Conservation (phyloP, 352 stramenopile species). For the Globisporangium splendens region DNA sequence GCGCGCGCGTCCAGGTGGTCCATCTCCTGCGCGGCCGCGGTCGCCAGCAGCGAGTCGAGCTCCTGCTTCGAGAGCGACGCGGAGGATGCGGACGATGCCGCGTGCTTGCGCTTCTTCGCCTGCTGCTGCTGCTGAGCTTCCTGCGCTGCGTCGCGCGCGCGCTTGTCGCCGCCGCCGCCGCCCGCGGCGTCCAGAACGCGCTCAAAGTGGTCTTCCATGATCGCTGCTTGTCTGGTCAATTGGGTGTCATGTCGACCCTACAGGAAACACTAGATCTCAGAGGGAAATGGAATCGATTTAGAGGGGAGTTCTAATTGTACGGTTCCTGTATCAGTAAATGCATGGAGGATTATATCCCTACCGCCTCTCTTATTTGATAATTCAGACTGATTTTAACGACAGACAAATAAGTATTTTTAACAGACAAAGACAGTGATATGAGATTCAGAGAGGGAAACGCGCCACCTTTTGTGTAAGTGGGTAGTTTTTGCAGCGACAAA, state of each 20-base stretch:
- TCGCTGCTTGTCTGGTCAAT: too few relatives aligned
- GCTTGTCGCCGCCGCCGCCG: constrained; percentile 2
- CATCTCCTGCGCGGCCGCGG: constrained; percentile 38
- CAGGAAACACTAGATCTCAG: neutral
- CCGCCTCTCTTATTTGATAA: too few relatives aligned
- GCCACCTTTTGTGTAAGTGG: neutral
- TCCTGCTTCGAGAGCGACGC: constrained; percentile 21
- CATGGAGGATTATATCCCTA: too few relatives aligned
- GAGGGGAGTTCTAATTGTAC: too few relatives aligned
- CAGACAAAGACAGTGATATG: too few relatives aligned
- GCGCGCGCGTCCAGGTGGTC: constrained; percentile 61
- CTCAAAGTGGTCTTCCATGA: constrained; percentile 20
- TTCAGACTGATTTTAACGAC: too few relatives aligned
- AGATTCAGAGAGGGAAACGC: neutral
- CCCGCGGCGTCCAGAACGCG: constrained; percentile 13
- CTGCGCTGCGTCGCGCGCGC: neutral
- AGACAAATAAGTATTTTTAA: too few relatives aligned
- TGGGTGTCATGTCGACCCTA: too few relatives aligned
- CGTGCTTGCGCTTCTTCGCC: constrained; percentile 4
- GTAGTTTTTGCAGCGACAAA: neutral
- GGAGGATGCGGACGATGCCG: constrained; percentile 4
- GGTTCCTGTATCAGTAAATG: too few relatives aligned
- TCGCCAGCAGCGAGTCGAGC: constrained; percentile 43
- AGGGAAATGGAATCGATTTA: too few relatives aligned
- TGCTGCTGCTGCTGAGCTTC: constrained; percentile 8